phyloP scores from a whole-genome alignment of 805 yeast genomes.

The Pichia scutulata region DNA sequence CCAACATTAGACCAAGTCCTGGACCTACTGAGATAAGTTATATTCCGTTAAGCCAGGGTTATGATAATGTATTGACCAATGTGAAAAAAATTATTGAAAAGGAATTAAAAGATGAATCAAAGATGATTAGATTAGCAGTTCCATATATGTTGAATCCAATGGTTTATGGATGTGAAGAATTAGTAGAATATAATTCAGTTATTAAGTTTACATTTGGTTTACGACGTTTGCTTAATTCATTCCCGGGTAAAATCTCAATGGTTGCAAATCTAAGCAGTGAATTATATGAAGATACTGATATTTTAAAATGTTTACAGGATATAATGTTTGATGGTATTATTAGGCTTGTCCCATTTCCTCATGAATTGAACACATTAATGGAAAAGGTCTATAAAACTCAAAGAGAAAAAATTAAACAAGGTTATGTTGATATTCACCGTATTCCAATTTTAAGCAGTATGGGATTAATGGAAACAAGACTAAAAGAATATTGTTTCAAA shows the following conservation, averaged over 20 bases:
- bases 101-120: slow-evolving; percentile 28
- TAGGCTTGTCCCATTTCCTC: slow-evolving; percentile 75
- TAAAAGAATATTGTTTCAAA: slow-evolving; percentile 77
- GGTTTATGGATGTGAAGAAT: slow-evolving; percentile 43
- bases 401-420: slow-evolving; percentile 77
- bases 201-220: slow-evolving; percentile 57
- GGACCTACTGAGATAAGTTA: slow-evolving; percentile 51
- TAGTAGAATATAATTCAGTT: slow-evolving; percentile 34
- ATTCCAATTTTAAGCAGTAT: slow-evolving; percentile 64
- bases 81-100: slow-evolving; percentile 35
- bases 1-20: slow-evolving; percentile 61
- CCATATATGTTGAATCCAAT: slow-evolving; percentile 82
- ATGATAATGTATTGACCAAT: slow-evolving; percentile 29
- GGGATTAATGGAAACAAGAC: slow-evolving; percentile 71
- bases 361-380: slow-evolving; percentile 55
- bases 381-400: slow-evolving; percentile 65
- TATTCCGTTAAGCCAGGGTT: slow-evolving; percentile 32
- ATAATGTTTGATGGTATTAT: slow-evolving; percentile 57
- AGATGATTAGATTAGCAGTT: slow-evolving; percentile 55
- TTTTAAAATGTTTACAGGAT: slow-evolving; percentile 46
- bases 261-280: slow-evolving; percentile 58
- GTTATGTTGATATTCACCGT: slow-evolving; percentile 68
- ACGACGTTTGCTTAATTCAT: slow-evolving; percentile 42
- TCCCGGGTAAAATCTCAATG: slow-evolving; percentile 33
- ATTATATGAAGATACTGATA: slow-evolving; percentile 44